phyloP scores from a whole-genome alignment of 2,329 filamentous ascomycete species.

The Anisogramma anomala region DNA sequence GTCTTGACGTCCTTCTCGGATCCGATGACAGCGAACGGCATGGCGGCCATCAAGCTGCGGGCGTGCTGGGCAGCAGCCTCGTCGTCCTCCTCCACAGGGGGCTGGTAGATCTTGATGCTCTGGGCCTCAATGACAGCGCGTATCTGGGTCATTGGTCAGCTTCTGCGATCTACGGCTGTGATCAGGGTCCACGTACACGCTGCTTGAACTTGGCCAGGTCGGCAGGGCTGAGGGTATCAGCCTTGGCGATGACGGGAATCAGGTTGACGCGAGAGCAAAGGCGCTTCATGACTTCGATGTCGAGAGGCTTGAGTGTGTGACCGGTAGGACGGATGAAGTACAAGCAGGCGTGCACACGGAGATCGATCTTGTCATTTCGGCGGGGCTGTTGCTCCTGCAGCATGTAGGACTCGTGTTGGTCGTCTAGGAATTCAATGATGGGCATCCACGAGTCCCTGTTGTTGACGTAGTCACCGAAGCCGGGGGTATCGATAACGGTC shows the following conservation, averaged over 20 bases:
- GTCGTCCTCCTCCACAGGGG: conserved; percentile 94
- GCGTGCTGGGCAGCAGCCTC: conserved; percentile 93
- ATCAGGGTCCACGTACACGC: conserved; percentile 46
- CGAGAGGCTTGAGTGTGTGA: conserved; percentile 94
- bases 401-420: conserved; percentile 99
- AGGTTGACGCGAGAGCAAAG: conserved; percentile 96
- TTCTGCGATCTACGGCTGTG: not conserved
- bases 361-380: conserved; percentile 96
- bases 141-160: conserved; percentile 48
- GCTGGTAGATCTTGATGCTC: conserved; percentile 99
- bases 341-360: conserved; percentile 93
- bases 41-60: conserved; percentile 84
- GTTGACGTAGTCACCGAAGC: conserved; percentile 99
- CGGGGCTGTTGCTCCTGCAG: conserved; percentile 98
- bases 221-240: conserved; percentile 86
- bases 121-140: conserved; percentile 92
- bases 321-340: conserved; percentile 99
- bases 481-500: conserved; percentile 97
- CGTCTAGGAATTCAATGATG: conserved; percentile 98
- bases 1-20: conserved; percentile 99
- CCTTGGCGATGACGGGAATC: conserved; percentile 97
- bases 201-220: conserved; percentile 93
- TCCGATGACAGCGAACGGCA: conserved; percentile 98
- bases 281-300: conserved; percentile 99
- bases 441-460: conserved; percentile 99